These are phyloP conservation scores for Pythium oligandrum DNA, from an alignment of 352 stramenopile genomes.

Conservation along the genomic window DNA sequence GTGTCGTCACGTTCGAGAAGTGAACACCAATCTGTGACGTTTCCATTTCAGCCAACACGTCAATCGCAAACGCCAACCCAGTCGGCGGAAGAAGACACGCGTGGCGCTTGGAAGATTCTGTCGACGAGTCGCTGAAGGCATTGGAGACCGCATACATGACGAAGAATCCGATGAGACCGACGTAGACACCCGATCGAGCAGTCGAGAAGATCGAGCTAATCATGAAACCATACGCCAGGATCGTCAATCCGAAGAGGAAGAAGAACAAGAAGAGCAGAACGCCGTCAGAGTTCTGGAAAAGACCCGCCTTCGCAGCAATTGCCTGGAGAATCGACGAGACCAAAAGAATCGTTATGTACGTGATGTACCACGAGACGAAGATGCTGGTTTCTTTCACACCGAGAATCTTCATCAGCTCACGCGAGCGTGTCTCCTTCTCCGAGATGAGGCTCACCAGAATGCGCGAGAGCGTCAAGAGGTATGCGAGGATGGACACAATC, in stretches of 20 bases:
- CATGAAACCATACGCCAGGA: conserved; percentile 28
- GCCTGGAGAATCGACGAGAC: conserved; percentile 52
- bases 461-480: conserved; percentile 58
- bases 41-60: conserved; percentile 38
- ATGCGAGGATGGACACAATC: conserved; percentile 78
- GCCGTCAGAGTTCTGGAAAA: conserved; percentile 18
- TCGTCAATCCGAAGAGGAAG: conserved; percentile 26
- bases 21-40: conserved; percentile 32
- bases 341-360: conserved; percentile 80
- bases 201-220: conserved; percentile 30
- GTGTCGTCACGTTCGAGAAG: conserved; percentile 29
- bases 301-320: conserved; percentile 26
- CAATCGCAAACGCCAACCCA: conserved; percentile 40
- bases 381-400: conserved; percentile 79
- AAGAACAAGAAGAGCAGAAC: conserved; percentile 29
- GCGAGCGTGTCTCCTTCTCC: conserved; percentile 74
- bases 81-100: conserved; percentile 32
- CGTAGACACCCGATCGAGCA: conserved; percentile 60
- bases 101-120: conserved; percentile 26
- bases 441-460: conserved; percentile 65
- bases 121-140: conserved; percentile 15
- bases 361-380: conserved; percentile 75
- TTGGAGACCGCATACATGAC: conserved; percentile 22
- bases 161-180: conserved; percentile 31
- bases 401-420: conserved; percentile 83